Percentiles rank a stretch among this genome's conserved stretches.
These are phyloP conservation scores for Phytopythium cucurbitacearum DNA, from an alignment of 352 stramenopile genomes.

Conservation along the genomic window DNA sequence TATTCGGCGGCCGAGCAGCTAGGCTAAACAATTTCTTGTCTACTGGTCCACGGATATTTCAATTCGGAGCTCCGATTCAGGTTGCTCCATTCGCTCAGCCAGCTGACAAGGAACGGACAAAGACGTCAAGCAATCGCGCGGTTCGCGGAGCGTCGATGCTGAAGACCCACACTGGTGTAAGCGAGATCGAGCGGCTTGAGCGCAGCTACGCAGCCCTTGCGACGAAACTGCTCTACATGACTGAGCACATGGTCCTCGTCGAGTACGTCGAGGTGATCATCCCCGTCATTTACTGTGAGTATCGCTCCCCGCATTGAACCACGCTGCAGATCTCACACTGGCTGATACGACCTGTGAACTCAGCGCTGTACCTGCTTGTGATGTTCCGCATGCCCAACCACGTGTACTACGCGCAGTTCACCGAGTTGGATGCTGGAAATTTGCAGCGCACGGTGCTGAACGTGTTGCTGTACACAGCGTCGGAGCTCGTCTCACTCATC, in stretches of 20 bases:
- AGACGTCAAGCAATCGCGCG: too few species aligned
- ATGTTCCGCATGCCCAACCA: conserved; percentile 21
- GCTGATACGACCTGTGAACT: background rate
- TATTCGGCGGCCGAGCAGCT: too few species aligned
- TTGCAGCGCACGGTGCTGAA: conserved; percentile 3
- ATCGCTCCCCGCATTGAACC: background rate
- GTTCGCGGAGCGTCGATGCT: too few species aligned
- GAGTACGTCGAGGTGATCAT: conserved; percentile 27
- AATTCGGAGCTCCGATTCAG: too few species aligned
- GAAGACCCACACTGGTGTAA: too few species aligned
- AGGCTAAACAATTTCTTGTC: too few species aligned
- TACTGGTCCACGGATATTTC: too few species aligned
- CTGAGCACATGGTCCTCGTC: conserved; percentile 25
- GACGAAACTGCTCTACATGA: conserved; percentile 23
- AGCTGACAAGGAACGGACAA: too few species aligned
- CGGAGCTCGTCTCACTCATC: conserved; percentile 23
- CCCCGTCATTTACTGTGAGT: conserved; percentile 34
- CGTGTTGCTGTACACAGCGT: conserved; percentile 15
- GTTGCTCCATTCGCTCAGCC: too few species aligned
- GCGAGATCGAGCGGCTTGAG: conserved; percentile 7
- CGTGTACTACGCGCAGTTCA: conserved; percentile 24
- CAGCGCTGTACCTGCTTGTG: conserved; percentile 16
- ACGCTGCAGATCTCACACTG: background rate
- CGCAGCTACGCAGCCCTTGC: conserved; percentile 8
- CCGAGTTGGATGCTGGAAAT: background rate